Base-by-base conservation (phyloP, 139 green algal species). In the Axilococcus clingmanii region DNA sequence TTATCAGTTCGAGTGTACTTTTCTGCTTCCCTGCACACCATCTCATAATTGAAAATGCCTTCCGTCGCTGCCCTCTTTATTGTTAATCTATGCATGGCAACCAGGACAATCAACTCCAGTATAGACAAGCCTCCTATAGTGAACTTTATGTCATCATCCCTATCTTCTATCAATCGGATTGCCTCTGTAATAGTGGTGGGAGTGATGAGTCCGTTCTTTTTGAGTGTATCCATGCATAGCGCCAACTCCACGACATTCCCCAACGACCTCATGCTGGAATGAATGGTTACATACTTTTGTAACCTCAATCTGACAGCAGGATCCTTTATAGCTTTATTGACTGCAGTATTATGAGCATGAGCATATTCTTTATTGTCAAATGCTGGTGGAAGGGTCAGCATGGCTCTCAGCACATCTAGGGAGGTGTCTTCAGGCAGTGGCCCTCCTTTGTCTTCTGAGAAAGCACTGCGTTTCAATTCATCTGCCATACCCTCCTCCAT, bases 51-150 rank as follows among this genome's bases (percentile, higher is more conserved):
- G 7, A 51, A 22, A 56, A 63, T 15, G 22, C 30, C 57, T 9
- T 65, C 43, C 15, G 4, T 8, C 32, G 31, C 27, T 59, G 15
- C 33, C 17, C 14, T 49, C 19, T 12, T 53, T 28, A 6, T 40
- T 52, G 4, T 32, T 37, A 80, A 27, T 3, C 78, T 65, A 22
- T 70, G 43, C 28, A 53, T 55, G 7, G 76, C 74, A 40, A 84
- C 77, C 52, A 86, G 57, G 46, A 86, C 40, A 48, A 53, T 71
- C 23, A 86, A 54, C 50, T 86, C 77, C 63, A 84, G 50, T 17
- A 86, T 57, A 14, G 59, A 72, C 40, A 75, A 52, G 12, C 49
- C 51, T 4, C 29, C 31, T 12, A 75, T 51, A 9, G 28, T 40
- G 19, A 35, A 12, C 15, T 41, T n/a, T 35, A 46, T 40, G 12